Conservation (phyloP, 2,329 filamentous ascomycete genomes). For the Helicocarpus griseus region DNA sequence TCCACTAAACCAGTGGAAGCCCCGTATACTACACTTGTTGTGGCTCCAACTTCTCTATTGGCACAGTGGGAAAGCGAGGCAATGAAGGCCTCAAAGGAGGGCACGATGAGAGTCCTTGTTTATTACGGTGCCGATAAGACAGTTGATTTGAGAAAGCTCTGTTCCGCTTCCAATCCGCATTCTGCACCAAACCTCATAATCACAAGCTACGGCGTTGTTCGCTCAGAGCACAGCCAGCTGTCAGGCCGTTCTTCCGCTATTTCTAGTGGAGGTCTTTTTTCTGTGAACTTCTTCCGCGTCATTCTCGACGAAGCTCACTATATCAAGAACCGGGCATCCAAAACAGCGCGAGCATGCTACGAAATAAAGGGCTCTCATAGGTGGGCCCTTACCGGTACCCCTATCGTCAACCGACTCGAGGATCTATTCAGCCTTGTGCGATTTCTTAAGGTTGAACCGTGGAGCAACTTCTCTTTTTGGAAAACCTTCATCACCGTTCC, state of each 20-base stretch:
- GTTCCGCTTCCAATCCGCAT: conserved; percentile 60
- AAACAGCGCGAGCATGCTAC: conserved; percentile 91
- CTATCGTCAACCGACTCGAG: conserved; percentile 91
- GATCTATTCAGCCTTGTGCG: conserved; percentile 88
- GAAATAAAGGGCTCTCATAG: conserved; percentile 76
- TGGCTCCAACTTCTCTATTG: conserved; percentile 96
- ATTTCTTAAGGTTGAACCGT: conserved; percentile 89
- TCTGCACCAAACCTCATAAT: conserved; percentile 84
- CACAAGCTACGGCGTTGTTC: conserved; percentile 83
- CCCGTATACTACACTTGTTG: conserved; percentile 81
- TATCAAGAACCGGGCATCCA: conserved; percentile 84
- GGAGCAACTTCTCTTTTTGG: conserved; percentile 99
- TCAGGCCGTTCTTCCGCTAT: conserved; percentile 47
- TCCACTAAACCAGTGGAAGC: conserved; percentile 54
- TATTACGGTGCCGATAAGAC: conserved; percentile 89
- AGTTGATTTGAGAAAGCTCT: conserved; percentile 67
- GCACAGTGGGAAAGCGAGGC: conserved; percentile 96
- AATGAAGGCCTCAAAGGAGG: conserved; percentile 75
- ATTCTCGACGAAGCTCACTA: conserved; percentile 93
- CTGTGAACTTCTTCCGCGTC: conserved; percentile 84
- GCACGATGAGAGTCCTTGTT: conserved; percentile 71
- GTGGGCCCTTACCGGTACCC: conserved; percentile 90
- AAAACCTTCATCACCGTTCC: conserved; percentile 96
- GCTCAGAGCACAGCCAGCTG: conserved; percentile 80
- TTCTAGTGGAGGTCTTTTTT: conserved; percentile 68